Evolutionary conservation across 1,284 basidiomycete species (phyloP).

Genomic region (Acaromyces ingoldii): DNA sequence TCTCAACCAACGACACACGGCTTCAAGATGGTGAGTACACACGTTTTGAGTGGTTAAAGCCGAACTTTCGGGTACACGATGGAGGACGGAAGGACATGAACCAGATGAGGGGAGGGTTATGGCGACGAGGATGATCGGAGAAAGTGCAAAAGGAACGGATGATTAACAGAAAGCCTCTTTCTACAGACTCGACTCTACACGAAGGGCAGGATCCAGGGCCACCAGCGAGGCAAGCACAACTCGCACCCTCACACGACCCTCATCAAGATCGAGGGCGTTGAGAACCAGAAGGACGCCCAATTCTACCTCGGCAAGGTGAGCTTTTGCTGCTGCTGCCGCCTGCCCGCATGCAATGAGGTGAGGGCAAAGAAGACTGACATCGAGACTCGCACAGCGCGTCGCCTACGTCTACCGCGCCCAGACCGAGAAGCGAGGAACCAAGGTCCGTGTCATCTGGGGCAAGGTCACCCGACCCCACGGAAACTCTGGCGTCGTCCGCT

Average conservation of each 20-base stretch:
- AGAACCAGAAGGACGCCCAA: conserved; percentile 86
- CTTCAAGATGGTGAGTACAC: no score
- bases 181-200: no score
- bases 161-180: no score
- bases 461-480: conserved; percentile 56
- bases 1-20: no score
- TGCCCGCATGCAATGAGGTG: background rate
- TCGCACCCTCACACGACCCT: conserved; percentile 87
- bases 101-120: no score
- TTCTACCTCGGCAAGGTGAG: conserved; percentile 98
- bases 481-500: conserved; percentile 91
- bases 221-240: conserved; percentile 98
- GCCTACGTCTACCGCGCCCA: conserved; percentile 98
- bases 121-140: no score
- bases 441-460: conserved; percentile 96
- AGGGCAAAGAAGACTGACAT: background rate
- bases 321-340: no score
- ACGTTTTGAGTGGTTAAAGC: no score
- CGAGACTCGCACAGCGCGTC: conserved; percentile 64
- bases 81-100: no score
- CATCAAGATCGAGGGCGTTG: conserved; percentile 94
- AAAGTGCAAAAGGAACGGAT: no score
- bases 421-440: conserved; percentile 82
- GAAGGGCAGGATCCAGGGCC: no score
- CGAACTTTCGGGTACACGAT: no score